Evolutionary conservation across 2,329 filamentous ascomycete genomes (phyloP), one percentile per base, ranked within the genome.

Genomic region (Penicillium paneum): DNA sequence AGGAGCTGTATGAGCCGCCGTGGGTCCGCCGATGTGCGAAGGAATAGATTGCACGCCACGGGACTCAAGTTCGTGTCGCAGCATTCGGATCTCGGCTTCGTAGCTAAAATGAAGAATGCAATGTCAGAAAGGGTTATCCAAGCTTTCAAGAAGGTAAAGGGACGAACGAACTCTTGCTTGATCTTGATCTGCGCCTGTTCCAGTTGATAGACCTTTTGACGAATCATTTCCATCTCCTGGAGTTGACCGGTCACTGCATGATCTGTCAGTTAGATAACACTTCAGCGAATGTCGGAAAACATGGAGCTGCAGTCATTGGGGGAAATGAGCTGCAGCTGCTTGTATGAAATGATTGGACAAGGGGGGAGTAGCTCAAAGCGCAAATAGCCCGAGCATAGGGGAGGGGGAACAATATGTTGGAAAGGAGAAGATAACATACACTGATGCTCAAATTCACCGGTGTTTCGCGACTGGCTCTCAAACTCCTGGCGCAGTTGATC

Each of bases 401-500:
- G 31, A 41, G 40, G 34, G 43, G 31, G 29, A 41, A 17, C 7
- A 15, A 8, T 19, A 31, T 44, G 28, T 32, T 5, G 15, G 36
- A 41, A 42, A 21, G 28, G 35, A 36, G 3, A 45, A 24, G 38
- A 11, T 59, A 57, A 86, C 91, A 81, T 85, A 97, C 93, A 89
- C 73, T 96, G 91, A 73, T 93, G 90, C 72, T 99, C 93, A 72
- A 91, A 95, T 66, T 91, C 90, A 71, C 90, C 90, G 62, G 86
- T 89, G 65, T 90, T 86, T 62, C 89, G 86, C 65, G 87, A 82
- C 74, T 95, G 89, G 57, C 82, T 87, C 63, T 97, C 93, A 65
- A 97, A 97, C 76, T 99, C 94, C 68, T 85, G 83, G 70, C 93
- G 87, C 66, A 99, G 85, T 72, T 91, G 88, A 54, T 97, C 93